phyloP scores from a whole-genome alignment of 352 stramenopile genomes.

The Phytophthora citricola region DNA sequence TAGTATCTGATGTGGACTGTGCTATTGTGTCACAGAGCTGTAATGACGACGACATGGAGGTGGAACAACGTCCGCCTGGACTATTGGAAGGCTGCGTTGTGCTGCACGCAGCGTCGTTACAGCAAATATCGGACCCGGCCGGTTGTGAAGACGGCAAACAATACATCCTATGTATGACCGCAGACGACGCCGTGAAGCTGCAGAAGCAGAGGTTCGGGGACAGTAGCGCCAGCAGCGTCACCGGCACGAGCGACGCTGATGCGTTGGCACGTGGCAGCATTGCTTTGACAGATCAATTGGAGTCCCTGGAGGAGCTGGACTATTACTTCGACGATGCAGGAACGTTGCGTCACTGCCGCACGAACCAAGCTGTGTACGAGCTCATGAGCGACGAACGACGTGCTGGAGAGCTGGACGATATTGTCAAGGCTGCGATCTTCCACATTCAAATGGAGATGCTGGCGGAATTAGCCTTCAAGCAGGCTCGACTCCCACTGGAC shows the following conservation, averaged over 20 bases:
- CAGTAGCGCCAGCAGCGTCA: conserved; percentile 36
- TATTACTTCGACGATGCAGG: conserved; percentile 82
- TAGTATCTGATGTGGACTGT: no score
- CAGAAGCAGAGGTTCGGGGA: conserved; percentile 52
- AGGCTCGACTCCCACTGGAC: conserved; percentile 72
- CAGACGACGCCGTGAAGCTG: conserved; percentile 47
- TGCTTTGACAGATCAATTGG: conserved; percentile 65
- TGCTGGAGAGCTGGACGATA: conserved; percentile 75
- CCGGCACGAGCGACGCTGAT: conserved; percentile 8
- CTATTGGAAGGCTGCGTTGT: conserved; percentile 65
- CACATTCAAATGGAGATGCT: conserved; percentile 89
- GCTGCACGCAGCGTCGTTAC: conserved; percentile 58
- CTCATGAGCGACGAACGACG: conserved; percentile 79
- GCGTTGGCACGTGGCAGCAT: conserved; percentile 43
- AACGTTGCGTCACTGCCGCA: conserved; percentile 73
- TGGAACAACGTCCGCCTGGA: conserved; percentile 59
- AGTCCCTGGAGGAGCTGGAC: conserved; percentile 78
- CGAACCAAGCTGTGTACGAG: conserved; percentile 77
- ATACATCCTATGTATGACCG: conserved; percentile 69
- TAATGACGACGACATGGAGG: conserved; percentile 79
- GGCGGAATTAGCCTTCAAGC: conserved; percentile 76
- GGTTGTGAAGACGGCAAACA: conserved; percentile 75
- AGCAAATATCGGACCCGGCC: conserved; percentile 41
- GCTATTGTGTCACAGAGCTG: conserved; percentile 51
- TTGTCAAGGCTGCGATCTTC: conserved; percentile 85